Percentiles rank a stretch among this genome's conserved stretches.
Conservation (phyloP, 2,329 filamentous ascomycete species). For the Fusarium subtropicale region DNA sequence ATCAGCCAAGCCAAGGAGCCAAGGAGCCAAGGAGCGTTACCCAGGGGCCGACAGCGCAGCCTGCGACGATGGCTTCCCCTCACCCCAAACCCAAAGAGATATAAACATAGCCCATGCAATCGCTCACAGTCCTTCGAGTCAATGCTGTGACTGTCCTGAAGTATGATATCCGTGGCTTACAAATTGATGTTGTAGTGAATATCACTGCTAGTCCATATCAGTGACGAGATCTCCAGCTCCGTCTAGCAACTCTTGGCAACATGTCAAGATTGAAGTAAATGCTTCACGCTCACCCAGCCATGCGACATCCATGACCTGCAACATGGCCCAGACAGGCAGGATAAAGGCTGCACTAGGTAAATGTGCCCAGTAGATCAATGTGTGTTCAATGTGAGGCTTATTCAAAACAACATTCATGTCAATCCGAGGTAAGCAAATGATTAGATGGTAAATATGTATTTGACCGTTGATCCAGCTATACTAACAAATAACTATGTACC, state of each 20-base stretch:
- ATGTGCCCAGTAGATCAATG: background rate
- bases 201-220: background rate
- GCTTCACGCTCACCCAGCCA: background rate
- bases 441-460: slow-evolving; percentile 5
- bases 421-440: background rate
- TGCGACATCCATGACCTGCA: background rate
- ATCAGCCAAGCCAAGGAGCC: background rate
- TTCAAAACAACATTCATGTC: background rate
- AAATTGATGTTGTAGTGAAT: background rate
- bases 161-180: background rate
- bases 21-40: background rate
- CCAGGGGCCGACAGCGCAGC: background rate
- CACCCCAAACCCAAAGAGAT: background rate
- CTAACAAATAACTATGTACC: background rate
- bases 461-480: background rate
- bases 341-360: background rate
- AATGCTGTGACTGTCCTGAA: background rate
- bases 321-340: rapidly evolving
- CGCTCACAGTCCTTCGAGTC: too few relatives aligned
- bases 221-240: background rate
- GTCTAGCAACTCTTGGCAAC: background rate
- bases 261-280: background rate
- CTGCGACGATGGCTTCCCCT: background rate
- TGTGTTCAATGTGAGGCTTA: background rate
- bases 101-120: background rate